These are phyloP conservation scores for Priceomyces castillae DNA, from an alignment of 805 yeast genomes.

Conservation along the genomic window DNA sequence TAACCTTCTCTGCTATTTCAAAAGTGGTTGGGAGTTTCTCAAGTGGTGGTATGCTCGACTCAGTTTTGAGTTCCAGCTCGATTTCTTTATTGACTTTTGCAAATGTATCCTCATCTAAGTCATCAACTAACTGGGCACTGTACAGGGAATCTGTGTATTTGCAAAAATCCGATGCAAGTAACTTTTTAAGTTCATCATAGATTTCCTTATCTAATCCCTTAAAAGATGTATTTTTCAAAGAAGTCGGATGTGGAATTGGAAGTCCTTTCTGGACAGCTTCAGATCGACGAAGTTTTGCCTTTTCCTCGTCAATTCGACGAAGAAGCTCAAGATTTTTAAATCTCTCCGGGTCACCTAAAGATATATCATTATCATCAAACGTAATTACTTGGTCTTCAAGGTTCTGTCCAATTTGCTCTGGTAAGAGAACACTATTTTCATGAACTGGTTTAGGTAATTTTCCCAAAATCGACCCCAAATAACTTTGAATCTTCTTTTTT, in stretches of 20 bases:
- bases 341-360: background rate
- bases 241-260: conserved; percentile 36
- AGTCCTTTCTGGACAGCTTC: conserved; percentile 46
- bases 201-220: conserved; percentile 18
- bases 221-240: background rate
- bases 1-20: conserved; percentile 15
- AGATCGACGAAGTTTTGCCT: conserved; percentile 39
- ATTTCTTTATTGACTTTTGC: conserved; percentile 19
- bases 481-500: conserved; percentile 10
- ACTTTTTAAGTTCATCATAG: conserved; percentile 27
- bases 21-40: conserved; percentile 13
- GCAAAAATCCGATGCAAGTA: conserved; percentile 44
- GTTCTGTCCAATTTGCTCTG: background rate
- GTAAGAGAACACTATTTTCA: conserved; percentile 26
- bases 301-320: conserved; percentile 25
- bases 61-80: conserved; percentile 2
- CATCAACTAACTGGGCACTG: conserved; percentile 21
- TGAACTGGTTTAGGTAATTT: conserved; percentile 40
- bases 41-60: background rate
- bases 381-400: background rate
- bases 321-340: conserved; percentile 5
- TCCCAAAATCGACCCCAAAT: conserved; percentile 14
- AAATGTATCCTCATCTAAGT: conserved; percentile 27
- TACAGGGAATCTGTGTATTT: conserved; percentile 23
- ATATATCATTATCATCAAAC: background rate